phyloP scores from a whole-genome alignment of 495 filamentous ascomycete genomes.

The Lichina pygmaea region DNA sequence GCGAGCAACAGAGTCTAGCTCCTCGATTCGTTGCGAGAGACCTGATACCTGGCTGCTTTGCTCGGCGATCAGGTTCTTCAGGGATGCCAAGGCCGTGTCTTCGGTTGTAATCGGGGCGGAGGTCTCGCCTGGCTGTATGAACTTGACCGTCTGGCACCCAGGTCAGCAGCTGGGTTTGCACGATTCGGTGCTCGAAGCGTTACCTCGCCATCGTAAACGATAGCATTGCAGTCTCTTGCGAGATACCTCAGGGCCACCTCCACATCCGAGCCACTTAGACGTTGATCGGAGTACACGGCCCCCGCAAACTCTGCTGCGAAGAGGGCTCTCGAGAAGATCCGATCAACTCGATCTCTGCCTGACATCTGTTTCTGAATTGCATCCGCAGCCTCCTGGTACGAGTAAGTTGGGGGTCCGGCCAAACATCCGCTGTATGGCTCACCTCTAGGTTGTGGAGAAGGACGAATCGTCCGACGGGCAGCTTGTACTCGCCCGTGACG shows the following conservation, averaged over 20 bases:
- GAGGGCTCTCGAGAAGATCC: constrained; percentile 35
- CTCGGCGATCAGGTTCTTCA: constrained; percentile 37
- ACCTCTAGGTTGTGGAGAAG: constrained; percentile 31
- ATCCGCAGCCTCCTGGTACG: constrained; percentile 17
- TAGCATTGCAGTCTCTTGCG: constrained; percentile 33
- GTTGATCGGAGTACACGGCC: constrained; percentile 20
- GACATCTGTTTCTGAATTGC: constrained; percentile 15
- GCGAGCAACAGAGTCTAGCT: constrained; percentile 27
- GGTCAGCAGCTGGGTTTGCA: constrained; percentile 4
- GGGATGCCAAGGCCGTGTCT: constrained; percentile 54
- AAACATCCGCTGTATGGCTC: neutral
- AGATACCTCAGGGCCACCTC: constrained; percentile 45
- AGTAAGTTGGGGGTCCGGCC: neutral
- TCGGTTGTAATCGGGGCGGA: constrained; percentile 31
- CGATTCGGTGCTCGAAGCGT: constrained; percentile 5
- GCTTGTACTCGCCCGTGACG: constrained; percentile 15
- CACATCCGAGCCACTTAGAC: constrained; percentile 36
- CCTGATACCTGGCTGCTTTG: constrained; percentile 34
- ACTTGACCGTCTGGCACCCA: constrained; percentile 34
- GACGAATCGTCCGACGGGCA: constrained; percentile 26
- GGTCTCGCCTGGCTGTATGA: constrained; percentile 22
- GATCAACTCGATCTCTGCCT: constrained; percentile 14
- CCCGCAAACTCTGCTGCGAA: constrained; percentile 32
- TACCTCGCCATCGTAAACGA: constrained; percentile 39
- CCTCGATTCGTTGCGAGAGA: constrained; percentile 24